Evolutionary conservation across 768 basidiomycete genomes (phyloP), one percentile per base, ranked within the genome.

Genomic region (Daedaleopsis sinensis): DNA sequence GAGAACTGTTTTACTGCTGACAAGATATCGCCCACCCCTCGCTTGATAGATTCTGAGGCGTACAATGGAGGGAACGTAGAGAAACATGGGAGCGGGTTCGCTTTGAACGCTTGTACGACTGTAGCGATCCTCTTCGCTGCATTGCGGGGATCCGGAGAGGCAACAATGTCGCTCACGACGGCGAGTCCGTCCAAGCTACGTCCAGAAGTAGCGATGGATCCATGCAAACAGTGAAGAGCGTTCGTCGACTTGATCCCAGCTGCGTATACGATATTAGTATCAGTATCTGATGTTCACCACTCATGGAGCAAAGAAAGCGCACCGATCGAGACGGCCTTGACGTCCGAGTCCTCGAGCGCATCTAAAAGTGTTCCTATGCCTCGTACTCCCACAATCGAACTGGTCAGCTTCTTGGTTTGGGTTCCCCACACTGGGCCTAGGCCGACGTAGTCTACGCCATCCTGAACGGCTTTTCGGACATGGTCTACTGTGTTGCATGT

Each of bases 311-410:
- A 1, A 48, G 42, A 18, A 15, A 15, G 68, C 82, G 46, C 69
- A 95, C 95, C 96, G 55, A 98, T 98, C 8, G 86, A 92, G 38
- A 97, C 93, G 2, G 91, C 83, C 70, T 84, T 87, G 56, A 94
- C 76, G 6, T 75, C 62, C 5, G 85, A 86, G 1, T 85, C 86
- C 52, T 86, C 85, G 10, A 96, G 74, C 4, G 78, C 82, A 44
- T 82, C 78, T 35, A 97, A 77, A 63, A 96, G 76, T 46, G 75
- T 72, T 4, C 90, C 88, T 10, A 93, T 83, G 1, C 87, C 89
- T 48, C 91, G 78, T 9, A 90, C 87, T 1, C 94, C 94, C 42
- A 94, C 73, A 8, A 86, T 71, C 6, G 84, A 82, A 46, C 77
- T 85, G 1, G 82, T 81, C 60, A 92, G 79, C 62, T 84, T 80